A percentile compares a stretch with the other conserved stretches of the same genome.
phyloP scores from a whole-genome alignment of 179 eudicot species.

The Heliamphora pulchella region DNA sequence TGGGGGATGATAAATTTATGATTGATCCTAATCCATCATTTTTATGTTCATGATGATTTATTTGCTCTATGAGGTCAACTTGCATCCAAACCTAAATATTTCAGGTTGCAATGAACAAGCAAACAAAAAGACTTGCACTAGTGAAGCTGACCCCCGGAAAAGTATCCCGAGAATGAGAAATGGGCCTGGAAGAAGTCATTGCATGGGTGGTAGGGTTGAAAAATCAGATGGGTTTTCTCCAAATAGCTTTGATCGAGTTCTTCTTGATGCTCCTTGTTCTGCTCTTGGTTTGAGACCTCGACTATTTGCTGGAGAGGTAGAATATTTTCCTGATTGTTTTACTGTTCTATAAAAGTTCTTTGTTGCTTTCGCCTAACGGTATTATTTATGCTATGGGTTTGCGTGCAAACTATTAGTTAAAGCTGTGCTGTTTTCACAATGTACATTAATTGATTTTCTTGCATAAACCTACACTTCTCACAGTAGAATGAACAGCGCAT shows the following conservation, averaged over 20 bases:
- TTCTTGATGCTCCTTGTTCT: constrained; percentile 97
- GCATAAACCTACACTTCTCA: background rate
- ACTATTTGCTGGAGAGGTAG: constrained; percentile 67
- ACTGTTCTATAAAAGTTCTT: background rate
- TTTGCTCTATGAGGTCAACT: background rate
- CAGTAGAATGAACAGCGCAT: no score
- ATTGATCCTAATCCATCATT: background rate
- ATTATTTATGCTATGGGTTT: background rate
- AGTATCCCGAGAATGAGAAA: constrained; percentile 37
- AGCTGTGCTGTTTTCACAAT: background rate
- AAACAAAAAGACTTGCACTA: constrained; percentile 19
- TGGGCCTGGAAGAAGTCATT: constrained; percentile 52
- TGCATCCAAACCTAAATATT: constrained; percentile 16
- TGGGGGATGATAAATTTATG: background rate
- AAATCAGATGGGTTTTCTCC: constrained; percentile 73
- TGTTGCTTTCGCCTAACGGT: no score
- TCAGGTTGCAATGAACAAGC: constrained; percentile 25
- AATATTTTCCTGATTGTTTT: background rate
- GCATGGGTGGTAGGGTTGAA: constrained; percentile 67
- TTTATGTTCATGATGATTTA: background rate
- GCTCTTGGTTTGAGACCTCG: constrained; percentile 97
- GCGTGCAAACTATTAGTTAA: background rate
- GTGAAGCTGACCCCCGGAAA: constrained; percentile 29
- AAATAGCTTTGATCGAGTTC: constrained; percentile 84
- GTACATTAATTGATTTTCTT: background rate